Conservation (phyloP, 106 monocot genomes). For the Posidonia australis region DNA sequence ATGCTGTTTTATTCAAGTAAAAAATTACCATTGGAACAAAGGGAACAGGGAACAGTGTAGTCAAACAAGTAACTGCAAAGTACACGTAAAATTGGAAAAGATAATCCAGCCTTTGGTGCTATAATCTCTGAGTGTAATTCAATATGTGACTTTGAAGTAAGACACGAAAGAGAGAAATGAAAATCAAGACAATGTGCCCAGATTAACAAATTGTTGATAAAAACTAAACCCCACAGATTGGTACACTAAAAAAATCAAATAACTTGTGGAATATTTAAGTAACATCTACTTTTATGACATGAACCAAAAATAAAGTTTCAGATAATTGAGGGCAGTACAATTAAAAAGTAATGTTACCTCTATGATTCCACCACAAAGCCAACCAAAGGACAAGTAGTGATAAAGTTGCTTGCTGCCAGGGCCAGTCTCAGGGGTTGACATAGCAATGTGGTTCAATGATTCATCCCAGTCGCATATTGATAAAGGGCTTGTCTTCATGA, state of each 20-base stretch:
- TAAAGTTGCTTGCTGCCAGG: slow-evolving; percentile 71
- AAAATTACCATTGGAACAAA: background rate
- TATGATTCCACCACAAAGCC: slow-evolving; percentile 94
- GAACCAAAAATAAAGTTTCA: no score
- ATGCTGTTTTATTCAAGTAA: slow-evolving; percentile 34
- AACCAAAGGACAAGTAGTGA: slow-evolving; percentile 96
- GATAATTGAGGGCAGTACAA: background rate
- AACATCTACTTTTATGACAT: no score
- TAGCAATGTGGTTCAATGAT: slow-evolving; percentile 50
- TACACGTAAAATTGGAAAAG: no score
- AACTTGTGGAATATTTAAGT: no score
- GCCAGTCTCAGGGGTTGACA: slow-evolving; percentile 47
- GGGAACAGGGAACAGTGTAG: background rate
- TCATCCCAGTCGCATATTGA: slow-evolving; percentile 89
- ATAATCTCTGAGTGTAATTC: no score
- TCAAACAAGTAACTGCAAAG: background rate
- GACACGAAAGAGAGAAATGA: no score
- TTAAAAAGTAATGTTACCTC: slow-evolving; percentile 44
- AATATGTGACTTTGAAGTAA: no score
- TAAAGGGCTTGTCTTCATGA: slow-evolving; percentile 46
- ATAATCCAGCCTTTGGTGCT: no score
- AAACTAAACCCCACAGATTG: no score
- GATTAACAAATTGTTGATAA: no score
- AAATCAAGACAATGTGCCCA: no score
- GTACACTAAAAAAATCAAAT: no score